These are phyloP conservation scores for Pythium utonaiense DNA, from an alignment of 352 stramenopile genomes.

Conservation along the genomic window DNA sequence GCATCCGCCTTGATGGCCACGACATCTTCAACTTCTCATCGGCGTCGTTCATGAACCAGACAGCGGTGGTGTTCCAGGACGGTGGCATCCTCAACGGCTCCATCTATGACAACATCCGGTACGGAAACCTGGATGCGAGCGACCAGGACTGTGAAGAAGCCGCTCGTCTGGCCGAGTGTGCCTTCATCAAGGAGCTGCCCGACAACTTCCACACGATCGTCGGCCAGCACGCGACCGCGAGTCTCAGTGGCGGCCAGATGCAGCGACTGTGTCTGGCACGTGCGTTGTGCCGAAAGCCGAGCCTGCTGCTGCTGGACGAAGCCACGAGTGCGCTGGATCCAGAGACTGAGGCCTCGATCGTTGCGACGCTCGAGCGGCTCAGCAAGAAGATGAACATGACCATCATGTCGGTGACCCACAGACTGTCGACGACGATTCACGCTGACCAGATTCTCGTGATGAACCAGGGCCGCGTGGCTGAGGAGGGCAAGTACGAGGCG, in stretches of 20 bases:
- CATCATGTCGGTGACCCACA: conserved; percentile 79
- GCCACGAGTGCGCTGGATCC: conserved; percentile 76
- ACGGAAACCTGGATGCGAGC: conserved; percentile 38
- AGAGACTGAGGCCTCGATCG: conserved; percentile 75
- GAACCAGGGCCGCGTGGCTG: conserved; percentile 59
- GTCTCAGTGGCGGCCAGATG: too few relatives aligned
- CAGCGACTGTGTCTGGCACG: too few relatives aligned
- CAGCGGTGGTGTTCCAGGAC: conserved; percentile 78
- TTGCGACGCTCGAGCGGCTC: conserved; percentile 65
- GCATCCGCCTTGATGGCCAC: conserved; percentile 68
- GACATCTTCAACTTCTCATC: conserved; percentile 82
- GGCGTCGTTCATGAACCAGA: conserved; percentile 85
- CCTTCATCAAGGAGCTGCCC: conserved; percentile 70
- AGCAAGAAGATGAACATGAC: conserved; percentile 78
- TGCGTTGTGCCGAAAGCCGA: too few relatives aligned
- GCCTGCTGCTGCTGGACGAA: conserved; percentile 24
- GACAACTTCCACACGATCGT: conserved; percentile 31
- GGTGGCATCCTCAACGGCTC: conserved; percentile 78
- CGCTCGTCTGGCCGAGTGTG: conserved; percentile 62
- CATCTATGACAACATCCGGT: conserved; percentile 83
- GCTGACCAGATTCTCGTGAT: conserved; percentile 74
- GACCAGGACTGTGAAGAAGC: conserved; percentile 73
- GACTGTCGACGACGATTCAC: conserved; percentile 63
- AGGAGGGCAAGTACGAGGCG: conserved; percentile 64
- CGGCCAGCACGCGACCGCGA: too few relatives aligned